Evolutionary conservation across 306 rosid genomes (phyloP).

Genomic region (Cyamopsis tetragonoloba): DNA sequence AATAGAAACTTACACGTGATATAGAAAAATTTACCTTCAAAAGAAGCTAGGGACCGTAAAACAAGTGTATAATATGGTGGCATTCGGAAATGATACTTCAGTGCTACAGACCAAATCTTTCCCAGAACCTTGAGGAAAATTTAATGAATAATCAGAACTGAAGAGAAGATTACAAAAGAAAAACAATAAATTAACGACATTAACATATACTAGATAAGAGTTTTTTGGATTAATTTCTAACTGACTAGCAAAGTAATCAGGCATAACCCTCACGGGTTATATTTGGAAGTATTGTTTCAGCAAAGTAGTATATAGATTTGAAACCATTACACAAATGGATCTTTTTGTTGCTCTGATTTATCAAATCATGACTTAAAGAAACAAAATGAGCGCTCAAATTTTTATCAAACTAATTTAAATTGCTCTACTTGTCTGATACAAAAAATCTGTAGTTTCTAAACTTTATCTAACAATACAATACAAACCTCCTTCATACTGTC

Average conservation of each 20-base stretch:
- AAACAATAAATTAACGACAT: neutral
- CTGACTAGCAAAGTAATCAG: neutral
- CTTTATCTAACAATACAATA: neutral
- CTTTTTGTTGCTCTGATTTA: neutral
- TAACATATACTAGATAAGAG: neutral
- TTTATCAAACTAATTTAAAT: neutral
- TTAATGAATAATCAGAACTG: neutral
- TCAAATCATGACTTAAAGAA: neutral
- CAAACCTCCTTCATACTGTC: neutral
- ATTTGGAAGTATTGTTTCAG: neutral
- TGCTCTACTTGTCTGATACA: neutral
- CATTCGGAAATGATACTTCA: slow-evolving; percentile 92
- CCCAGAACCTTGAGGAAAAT: slow-evolving; percentile 76
- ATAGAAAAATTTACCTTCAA: slow-evolving; percentile 63
- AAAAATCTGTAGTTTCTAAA: neutral
- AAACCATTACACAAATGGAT: no score
- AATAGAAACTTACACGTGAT: slow-evolving; percentile 5
- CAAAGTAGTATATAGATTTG: neutral
- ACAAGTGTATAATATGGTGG: slow-evolving; percentile 92
- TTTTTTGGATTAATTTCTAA: neutral
- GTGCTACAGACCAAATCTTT: slow-evolving; percentile 80
- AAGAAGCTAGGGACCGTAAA: slow-evolving; percentile 86
- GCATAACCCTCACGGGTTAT: slow-evolving; percentile 5
- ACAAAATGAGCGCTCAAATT: neutral
- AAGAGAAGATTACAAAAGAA: slow-evolving; percentile 2